These are phyloP conservation scores for Schoenoplectus triqueter DNA, from an alignment of 202 grass and related monocot genomes.

Conservation along the genomic window DNA sequence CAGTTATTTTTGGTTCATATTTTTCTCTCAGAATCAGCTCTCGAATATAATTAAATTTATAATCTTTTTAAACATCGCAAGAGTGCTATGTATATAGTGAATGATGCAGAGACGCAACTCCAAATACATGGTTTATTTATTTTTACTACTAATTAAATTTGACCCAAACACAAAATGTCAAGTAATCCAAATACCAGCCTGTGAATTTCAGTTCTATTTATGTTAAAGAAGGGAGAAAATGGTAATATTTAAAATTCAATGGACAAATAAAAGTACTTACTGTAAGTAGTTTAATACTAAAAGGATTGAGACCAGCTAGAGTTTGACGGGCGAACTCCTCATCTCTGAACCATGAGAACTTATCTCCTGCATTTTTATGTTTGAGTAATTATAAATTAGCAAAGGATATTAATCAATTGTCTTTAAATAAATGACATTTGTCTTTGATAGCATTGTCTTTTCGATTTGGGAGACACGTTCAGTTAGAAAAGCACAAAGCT, in stretches of 20 bases:
- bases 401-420: not conserved
- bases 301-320: conserved; percentile 81
- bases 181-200: not conserved
- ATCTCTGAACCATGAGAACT: conserved; percentile 79
- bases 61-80: not conserved
- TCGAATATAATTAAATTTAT: not conserved
- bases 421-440: not conserved
- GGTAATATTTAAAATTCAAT: not conserved
- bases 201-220: not conserved
- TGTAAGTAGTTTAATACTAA: conserved; percentile 64
- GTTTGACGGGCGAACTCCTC: conserved; percentile 86
- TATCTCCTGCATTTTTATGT: conserved; percentile 59
- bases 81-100: too few species aligned
- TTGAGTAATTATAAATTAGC: not conserved
- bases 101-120: too few species aligned
- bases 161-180: not conserved
- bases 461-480: too few species aligned
- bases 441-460: not conserved
- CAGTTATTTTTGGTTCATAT: not conserved
- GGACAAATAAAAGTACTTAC: conserved; percentile 34
- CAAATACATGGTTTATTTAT: too few species aligned
- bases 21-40: not conserved
- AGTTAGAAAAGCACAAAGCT: too few species aligned
- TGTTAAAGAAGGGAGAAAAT: not conserved
- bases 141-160: too few species aligned